These are phyloP conservation scores for Meyerozyma athensensis DNA, from an alignment of 1,139 yeast genomes.

Conservation along the genomic window DNA sequence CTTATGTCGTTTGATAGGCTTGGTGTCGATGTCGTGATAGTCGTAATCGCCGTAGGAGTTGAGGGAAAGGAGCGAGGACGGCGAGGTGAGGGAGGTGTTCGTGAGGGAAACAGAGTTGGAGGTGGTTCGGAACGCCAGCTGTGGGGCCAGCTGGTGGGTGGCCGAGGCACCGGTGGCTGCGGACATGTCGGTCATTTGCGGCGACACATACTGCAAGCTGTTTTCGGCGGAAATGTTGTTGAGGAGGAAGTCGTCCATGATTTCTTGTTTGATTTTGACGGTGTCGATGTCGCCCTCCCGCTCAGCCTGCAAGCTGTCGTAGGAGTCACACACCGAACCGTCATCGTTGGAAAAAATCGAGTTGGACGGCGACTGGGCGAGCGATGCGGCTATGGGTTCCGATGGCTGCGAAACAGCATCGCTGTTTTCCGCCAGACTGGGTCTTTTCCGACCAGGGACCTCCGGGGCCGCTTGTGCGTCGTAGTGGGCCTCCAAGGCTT, in stretches of 20 bases:
- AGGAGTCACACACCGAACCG: conserved; percentile 3
- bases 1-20: conserved; percentile 5
- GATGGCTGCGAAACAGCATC: neutral
- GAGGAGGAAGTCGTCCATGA: conserved; percentile 36
- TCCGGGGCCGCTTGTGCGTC: neutral
- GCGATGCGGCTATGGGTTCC: conserved; percentile 5
- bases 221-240: conserved; percentile 32
- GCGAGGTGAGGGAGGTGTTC: conserved; percentile 22
- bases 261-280: conserved; percentile 35
- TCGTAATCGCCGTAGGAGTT: conserved; percentile 23
- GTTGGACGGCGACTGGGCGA: conserved; percentile 7
- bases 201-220: conserved; percentile 5
- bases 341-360: conserved; percentile 9
- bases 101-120: neutral
- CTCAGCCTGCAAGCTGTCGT: conserved; percentile 3
- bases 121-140: neutral
- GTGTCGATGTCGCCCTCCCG: conserved; percentile 17
- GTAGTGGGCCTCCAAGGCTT: conserved; percentile 1
- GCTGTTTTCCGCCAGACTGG: neutral
- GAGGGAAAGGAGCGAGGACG: conserved; percentile 31
- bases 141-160: neutral
- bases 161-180: conserved; percentile 4
- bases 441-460: neutral
- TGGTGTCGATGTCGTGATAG: conserved; percentile 7
- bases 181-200: conserved; percentile 4